A percentile compares a stretch with the other conserved stretches of the same genome.
These are phyloP conservation scores for Lactarius deliciosus DNA, from an alignment of 768 basidiomycete genomes.

Conservation along the genomic window DNA sequence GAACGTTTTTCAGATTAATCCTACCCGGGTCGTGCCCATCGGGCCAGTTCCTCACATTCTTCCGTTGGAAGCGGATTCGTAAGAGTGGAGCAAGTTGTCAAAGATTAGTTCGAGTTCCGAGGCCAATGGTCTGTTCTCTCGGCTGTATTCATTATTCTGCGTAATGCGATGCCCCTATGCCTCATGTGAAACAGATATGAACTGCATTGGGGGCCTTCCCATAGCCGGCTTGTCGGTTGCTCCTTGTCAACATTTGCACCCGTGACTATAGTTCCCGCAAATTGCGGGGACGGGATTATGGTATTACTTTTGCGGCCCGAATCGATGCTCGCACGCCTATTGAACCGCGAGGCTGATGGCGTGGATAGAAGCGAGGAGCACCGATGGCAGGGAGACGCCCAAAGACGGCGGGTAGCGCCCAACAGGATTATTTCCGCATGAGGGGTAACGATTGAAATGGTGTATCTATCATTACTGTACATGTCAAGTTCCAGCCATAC, in stretches of 20 bases:
- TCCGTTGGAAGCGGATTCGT: constrained; percentile 40
- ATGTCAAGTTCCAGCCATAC: constrained; percentile 78
- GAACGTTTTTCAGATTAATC: constrained; percentile 60
- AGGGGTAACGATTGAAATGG: background rate
- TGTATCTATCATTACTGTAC: background rate
- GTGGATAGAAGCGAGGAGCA: background rate
- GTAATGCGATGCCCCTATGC: background rate
- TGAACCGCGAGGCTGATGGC: background rate
- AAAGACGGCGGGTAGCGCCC: background rate
- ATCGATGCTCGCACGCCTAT: background rate
- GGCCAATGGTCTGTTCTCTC: background rate
- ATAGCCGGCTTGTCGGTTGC: background rate
- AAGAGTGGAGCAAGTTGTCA: background rate
- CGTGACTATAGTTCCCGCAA: too few species aligned
- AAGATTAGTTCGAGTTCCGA: background rate
- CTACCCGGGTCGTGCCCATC: constrained; percentile 68
- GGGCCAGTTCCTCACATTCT: constrained; percentile 73
- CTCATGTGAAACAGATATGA: background rate
- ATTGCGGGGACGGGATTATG: too few species aligned
- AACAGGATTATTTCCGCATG: background rate
- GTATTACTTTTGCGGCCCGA: background rate
- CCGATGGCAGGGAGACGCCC: background rate
- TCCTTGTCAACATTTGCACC: too few species aligned
- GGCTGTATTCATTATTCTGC: background rate
- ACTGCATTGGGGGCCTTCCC: background rate